Base-by-base conservation (phyloP, 1,284 basidiomycete genomes). In the Leccinum griseonigrum region DNA sequence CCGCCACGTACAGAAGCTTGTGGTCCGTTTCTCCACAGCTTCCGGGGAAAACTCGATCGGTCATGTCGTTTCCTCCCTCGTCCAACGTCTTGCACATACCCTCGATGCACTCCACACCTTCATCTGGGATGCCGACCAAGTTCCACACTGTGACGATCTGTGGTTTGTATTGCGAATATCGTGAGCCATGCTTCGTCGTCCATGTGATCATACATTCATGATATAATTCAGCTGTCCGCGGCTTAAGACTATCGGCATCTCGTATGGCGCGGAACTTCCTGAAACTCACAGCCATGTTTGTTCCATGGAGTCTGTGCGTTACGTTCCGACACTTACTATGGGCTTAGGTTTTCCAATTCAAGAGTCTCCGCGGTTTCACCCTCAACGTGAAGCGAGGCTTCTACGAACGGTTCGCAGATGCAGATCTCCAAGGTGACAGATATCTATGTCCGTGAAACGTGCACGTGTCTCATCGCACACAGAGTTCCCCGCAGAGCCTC, bases 101-200 rank as follows among this genome's bases (percentile, higher is more conserved):
- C 73, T 91, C 50, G 88, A 90, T 59, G 86, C 85, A 22, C 77
- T 91, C 54, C 76, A 78, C 34, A 82, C 77, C 10, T 91, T 91
- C 66, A 74, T 82, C 34, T 91, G 88, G 88, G 85, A 86, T 63
- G 86, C 81, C 4, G 85, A 87, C 58, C 87, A 88, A 67, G 74
- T 84, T 36, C 82, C 88, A 2, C 82, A 80, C 40, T 77, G 83
- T 63, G 89, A 91, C 64, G 84, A 87, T 63, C 86, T 91, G 85
- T 91, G 88, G 88, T 82, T 86, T 63, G 83, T 84, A 59, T 76
- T 91, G 65, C 82, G 86, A 40, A 73, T 81, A 60, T 83, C 82
- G 89, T 90, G 71, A 68, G 83, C 76, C 14, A 38, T 26, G 34
- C 6, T 14, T 51, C 13, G 9, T 56, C 40, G 5, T 16, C 29